These are phyloP conservation scores for Perkinsus olseni DNA, from an alignment of 169 alveolate species.

Conservation along the genomic window DNA sequence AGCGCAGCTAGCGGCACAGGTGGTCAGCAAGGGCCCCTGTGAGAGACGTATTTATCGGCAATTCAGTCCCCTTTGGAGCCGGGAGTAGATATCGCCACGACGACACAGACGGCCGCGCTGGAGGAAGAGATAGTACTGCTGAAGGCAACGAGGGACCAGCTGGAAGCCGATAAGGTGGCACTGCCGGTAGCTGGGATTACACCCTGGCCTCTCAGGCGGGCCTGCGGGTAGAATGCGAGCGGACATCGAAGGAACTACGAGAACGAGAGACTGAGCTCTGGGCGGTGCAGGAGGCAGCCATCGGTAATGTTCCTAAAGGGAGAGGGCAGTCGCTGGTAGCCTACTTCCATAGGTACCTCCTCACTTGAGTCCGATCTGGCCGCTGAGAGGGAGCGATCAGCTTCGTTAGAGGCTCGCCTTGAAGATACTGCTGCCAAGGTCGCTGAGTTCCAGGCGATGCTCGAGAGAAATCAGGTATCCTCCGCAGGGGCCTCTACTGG, in stretches of 20 bases:
- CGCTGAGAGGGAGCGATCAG: background rate
- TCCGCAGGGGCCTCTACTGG: too few relatives aligned
- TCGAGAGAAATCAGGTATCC: background rate
- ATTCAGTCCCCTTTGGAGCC: too few relatives aligned
- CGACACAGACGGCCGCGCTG: background rate
- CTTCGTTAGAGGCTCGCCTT: background rate
- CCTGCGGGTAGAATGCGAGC: background rate
- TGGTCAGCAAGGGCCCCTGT: too few relatives aligned
- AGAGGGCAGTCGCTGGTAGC: background rate
- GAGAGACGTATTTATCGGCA: too few relatives aligned
- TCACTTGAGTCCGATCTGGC: background rate
- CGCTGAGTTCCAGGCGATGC: background rate
- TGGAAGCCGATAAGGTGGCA: background rate
- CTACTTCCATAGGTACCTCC: background rate
- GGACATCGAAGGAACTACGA: background rate
- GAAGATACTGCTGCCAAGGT: background rate
- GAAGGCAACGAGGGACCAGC: background rate
- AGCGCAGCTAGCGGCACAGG: too few relatives aligned
- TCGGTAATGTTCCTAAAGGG: background rate
- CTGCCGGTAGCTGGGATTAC: background rate
- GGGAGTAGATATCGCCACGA: background rate
- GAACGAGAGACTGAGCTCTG: background rate
- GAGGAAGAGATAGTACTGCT: background rate
- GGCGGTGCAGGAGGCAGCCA: background rate
- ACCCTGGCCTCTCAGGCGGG: background rate